Conservation (phyloP, 2,329 filamentous ascomycete species). For the Lachnellula arida region DNA sequence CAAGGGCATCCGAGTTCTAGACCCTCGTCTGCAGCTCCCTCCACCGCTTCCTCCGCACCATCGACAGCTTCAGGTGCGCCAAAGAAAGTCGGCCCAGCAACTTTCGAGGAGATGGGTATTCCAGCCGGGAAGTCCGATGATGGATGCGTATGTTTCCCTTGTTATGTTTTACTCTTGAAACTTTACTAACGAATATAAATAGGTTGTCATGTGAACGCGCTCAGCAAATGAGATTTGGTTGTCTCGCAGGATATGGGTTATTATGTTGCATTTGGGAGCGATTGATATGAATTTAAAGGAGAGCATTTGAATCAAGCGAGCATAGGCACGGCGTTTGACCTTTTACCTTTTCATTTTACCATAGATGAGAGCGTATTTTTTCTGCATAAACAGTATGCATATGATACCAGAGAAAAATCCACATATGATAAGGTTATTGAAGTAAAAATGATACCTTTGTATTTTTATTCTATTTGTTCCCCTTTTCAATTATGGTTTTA, state of each 20-base stretch:
- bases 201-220: conserved; percentile 29
- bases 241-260: no score
- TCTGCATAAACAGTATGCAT: no score
- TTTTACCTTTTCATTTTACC: background rate
- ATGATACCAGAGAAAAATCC: no score
- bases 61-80: conserved; percentile 12
- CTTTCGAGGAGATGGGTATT: conserved; percentile 98
- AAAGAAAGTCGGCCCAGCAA: conserved; percentile 67
- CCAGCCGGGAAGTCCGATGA: conserved; percentile 76
- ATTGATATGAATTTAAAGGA: conserved; percentile 1
- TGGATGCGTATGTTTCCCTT: conserved; percentile 65
- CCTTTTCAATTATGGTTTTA: background rate
- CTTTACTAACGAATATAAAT: conserved; percentile 4
- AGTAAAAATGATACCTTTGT: conserved; percentile 22
- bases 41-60: conserved; percentile 7
- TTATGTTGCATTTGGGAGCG: background rate
- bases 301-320: conserved; percentile 16
- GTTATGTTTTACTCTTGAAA: background rate
- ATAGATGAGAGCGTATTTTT: background rate
- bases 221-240: background rate
- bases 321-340: conserved; percentile 19
- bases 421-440: background rate
- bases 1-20: conserved; percentile 12
- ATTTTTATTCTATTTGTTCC: background rate
- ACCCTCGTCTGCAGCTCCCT: conserved; percentile 7